phyloP scores from a whole-genome alignment of 2,329 filamentous ascomycete species.

The Pseudogymnoascus destructans region DNA sequence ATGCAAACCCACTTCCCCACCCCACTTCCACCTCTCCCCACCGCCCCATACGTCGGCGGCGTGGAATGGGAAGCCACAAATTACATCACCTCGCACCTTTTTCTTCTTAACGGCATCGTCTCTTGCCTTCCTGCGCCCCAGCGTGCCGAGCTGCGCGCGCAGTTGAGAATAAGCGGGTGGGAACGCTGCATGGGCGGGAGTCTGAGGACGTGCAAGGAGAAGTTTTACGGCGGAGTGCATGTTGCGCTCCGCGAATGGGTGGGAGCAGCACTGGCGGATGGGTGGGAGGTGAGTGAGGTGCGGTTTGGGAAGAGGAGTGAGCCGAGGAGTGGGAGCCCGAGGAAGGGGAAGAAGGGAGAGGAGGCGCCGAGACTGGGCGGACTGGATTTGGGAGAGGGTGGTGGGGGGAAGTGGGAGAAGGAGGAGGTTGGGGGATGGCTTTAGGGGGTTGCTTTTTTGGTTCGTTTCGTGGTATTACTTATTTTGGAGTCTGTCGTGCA shows the following conservation, averaged over 20 bases:
- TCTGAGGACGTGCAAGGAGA: slow-evolving; percentile 87
- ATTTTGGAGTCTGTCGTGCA: background rate
- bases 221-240: slow-evolving; percentile 89
- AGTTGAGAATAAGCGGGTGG: slow-evolving; percentile 73
- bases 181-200: slow-evolving; percentile 80
- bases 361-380: slow-evolving; percentile 50
- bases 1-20: slow-evolving; percentile 67
- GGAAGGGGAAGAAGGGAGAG: slow-evolving; percentile 34
- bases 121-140: slow-evolving; percentile 59
- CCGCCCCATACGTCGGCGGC: slow-evolving; percentile 89
- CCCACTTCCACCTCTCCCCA: slow-evolving; percentile 78
- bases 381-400: slow-evolving; percentile 38
- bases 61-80: slow-evolving; percentile 99
- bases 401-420: slow-evolving; percentile 10
- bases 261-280: slow-evolving; percentile 71
- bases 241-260: slow-evolving; percentile 84
- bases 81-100: slow-evolving; percentile 83
- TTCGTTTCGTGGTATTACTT: background rate
- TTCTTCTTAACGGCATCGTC: slow-evolving; percentile 81
- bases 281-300: slow-evolving; percentile 73
- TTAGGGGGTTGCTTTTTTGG: background rate
- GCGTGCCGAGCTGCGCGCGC: slow-evolving; percentile 65
- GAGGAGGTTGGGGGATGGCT: slow-evolving; percentile 10
- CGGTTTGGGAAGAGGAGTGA: slow-evolving; percentile 52
- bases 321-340: slow-evolving; percentile 34